phyloP scores from a whole-genome alignment of 2,329 filamentous ascomycete genomes.

The Phaeosphaeriaceae sp. region DNA sequence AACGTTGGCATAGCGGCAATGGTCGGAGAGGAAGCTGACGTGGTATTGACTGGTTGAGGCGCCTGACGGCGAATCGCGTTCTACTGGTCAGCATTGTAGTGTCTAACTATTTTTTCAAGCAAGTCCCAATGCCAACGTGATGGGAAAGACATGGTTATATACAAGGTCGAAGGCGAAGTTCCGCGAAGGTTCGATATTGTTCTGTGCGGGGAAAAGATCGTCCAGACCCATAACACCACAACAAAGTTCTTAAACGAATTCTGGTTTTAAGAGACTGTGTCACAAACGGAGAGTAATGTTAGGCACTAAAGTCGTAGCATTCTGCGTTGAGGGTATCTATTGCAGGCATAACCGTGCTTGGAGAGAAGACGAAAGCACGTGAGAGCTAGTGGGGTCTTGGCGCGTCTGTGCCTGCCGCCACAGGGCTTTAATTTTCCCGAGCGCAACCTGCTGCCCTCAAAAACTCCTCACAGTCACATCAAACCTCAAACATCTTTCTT shows the following conservation, averaged over 20 bases:
- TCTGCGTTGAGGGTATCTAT: too few relatives aligned
- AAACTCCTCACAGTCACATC: constrained; percentile 25
- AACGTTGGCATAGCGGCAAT: constrained; percentile 34
- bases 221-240: constrained; percentile 9
- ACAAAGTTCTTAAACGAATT: neutral
- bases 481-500: constrained; percentile 19
- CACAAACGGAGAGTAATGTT: too few relatives aligned
- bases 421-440: constrained; percentile 14
- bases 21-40: constrained; percentile 23
- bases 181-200: constrained; percentile 29
- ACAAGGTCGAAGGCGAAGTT: constrained; percentile 26
- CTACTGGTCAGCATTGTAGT: constrained; percentile 45
- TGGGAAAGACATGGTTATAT: constrained; percentile 31
- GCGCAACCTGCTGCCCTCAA: constrained; percentile 27
- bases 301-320: neutral
- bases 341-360: neutral
- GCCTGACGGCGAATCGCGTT: constrained; percentile 45
- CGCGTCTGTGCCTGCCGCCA: constrained; percentile 6
- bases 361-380: constrained; percentile 14
- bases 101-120: constrained; percentile 5
- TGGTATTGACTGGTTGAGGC: constrained; percentile 30
- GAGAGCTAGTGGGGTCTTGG: constrained; percentile 14
- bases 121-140: constrained; percentile 1
- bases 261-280: too few relatives aligned
- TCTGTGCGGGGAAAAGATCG: constrained; percentile 17